Conservation (phyloP, 192 early-diverging fungal genomes). For the Pilaira anomala region DNA sequence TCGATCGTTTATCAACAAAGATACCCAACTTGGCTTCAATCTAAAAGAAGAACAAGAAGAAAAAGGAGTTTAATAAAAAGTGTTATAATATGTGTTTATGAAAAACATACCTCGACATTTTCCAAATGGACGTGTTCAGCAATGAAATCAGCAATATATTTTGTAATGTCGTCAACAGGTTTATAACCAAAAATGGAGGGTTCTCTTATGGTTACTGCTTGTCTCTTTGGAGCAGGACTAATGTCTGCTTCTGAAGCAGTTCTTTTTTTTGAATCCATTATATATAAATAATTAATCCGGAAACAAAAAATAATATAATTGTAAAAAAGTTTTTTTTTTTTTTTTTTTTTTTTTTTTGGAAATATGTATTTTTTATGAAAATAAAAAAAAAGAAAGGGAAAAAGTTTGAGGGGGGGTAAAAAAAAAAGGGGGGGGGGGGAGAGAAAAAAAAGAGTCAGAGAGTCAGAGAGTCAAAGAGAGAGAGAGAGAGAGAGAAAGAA, state of each 20-base stretch:
- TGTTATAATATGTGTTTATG: neutral
- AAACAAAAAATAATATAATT: neutral
- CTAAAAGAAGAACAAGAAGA: conserved; percentile 35
- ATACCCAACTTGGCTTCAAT: conserved; percentile 93
- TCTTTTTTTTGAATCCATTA: conserved; percentile 9
- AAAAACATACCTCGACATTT: conserved; percentile 50
- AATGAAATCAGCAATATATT: conserved; percentile 62
- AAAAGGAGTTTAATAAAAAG: neutral
- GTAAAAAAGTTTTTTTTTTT: too few relatives aligned
- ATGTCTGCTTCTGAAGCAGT: neutral
- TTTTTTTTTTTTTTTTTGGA: too few relatives aligned
- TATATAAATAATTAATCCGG: too few relatives aligned
- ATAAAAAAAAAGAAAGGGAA: too few relatives aligned
- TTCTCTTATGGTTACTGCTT: conserved; percentile 34
- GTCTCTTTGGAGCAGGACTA: neutral
- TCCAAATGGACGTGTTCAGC: conserved; percentile 49
- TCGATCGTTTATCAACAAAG: conserved; percentile 64
- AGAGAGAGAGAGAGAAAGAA: too few relatives aligned
- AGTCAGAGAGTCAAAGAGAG: too few relatives aligned
- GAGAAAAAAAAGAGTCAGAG: too few relatives aligned
- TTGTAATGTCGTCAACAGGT: conserved; percentile 62
- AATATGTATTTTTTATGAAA: too few relatives aligned
- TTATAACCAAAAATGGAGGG: conserved; percentile 59
- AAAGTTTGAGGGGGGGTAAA: too few relatives aligned
- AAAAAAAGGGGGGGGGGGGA: too few relatives aligned